A percentile compares a stretch with the other conserved stretches of the same genome.
Evolutionary conservation across 306 rosid genomes (phyloP).

Genomic region (Arachis hypogaea): DNA sequence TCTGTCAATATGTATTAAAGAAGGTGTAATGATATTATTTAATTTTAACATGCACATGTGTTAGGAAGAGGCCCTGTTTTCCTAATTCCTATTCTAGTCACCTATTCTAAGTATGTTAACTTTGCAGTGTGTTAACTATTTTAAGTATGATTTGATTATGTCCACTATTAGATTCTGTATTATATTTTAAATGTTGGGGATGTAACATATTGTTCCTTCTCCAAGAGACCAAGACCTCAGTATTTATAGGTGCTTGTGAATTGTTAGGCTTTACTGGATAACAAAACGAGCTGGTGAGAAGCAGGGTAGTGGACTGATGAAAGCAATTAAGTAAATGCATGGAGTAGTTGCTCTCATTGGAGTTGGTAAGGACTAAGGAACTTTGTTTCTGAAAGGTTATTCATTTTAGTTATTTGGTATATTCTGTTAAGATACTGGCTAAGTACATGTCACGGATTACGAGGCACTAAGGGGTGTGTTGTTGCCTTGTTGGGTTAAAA

Average conservation of each 20-base stretch:
- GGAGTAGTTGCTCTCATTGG: constrained; percentile 92
- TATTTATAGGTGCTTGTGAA: constrained; percentile 23
- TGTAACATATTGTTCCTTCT: constrained; percentile 13
- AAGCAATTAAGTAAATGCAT: constrained; percentile 98
- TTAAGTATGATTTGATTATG: constrained; percentile 4
- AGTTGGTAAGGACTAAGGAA: constrained; percentile 87
- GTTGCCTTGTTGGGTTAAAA: background rate
- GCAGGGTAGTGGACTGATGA: constrained; percentile 92
- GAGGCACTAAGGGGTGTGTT: background rate
- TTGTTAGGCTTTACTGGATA: constrained; percentile 80
- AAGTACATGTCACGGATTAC: constrained; percentile 23
- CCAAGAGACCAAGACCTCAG: constrained; percentile 3
- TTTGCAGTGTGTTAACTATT: background rate
- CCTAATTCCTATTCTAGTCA: no score
- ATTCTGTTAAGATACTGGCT: constrained; percentile 12
- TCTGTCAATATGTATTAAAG: constrained; percentile 74
- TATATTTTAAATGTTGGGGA: background rate
- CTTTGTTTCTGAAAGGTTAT: constrained; percentile 31
- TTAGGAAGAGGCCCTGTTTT: constrained; percentile 14
- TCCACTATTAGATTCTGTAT: constrained; percentile 24
- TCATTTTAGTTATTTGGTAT: constrained; percentile 18
- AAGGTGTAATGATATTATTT: constrained; percentile 66
- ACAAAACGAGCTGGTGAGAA: constrained; percentile 87
- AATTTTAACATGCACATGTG: constrained; percentile 18
- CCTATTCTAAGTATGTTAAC: constrained; percentile 12